Evolutionary conservation across 192 early-diverging fungal species (phyloP), one percentile per base, ranked within the genome.

Genomic region (Coemansia sp.): DNA sequence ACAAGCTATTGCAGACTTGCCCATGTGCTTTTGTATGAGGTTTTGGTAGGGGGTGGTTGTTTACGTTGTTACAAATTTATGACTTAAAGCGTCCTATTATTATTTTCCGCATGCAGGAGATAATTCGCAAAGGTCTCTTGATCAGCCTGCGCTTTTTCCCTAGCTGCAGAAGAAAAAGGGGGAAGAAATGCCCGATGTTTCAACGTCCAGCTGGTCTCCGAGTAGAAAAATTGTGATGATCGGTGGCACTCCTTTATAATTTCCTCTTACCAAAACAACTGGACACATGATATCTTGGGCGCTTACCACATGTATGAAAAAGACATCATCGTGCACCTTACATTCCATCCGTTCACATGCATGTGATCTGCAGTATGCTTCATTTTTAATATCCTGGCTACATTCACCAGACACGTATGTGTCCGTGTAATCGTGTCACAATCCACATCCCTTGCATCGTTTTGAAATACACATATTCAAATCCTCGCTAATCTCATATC

Each of bases 71-170:
- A 22, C 7, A 11, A 47, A 23, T 47, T 23, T 10, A 23, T 23
- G 1, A 4, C 28, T 53, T 53, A 53, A 10, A 30, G 15, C n/a
- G 30, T 22, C 11, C 22, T 53, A 29, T 19, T 33, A 33, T 15
- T 57, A 14, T 48, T 28, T 14, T 33, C n/a, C 34, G 34, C 31
- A 65, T 65, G 63, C 63, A 65, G 29, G 33, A 45, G 42, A 54
- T 65, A 65, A 54, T 57, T 65, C 45, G 55, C 47, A 37, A 44
- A 48, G 50, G 29, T 53, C 50, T 53, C 50, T 53, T 53, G 50
- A 53, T 14, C 50, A 33, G 15, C 50, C 27, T 50, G 13, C 33
- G n/a, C 30, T 55, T 37, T 56, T 40, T 29, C 34, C 15, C n/a
- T n/a, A 10, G 10, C 50, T 30, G 14, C 50, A 15, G 9, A 34